phyloP scores from a whole-genome alignment of 2,329 filamentous ascomycete species.

The Curvularia verruculosa region DNA sequence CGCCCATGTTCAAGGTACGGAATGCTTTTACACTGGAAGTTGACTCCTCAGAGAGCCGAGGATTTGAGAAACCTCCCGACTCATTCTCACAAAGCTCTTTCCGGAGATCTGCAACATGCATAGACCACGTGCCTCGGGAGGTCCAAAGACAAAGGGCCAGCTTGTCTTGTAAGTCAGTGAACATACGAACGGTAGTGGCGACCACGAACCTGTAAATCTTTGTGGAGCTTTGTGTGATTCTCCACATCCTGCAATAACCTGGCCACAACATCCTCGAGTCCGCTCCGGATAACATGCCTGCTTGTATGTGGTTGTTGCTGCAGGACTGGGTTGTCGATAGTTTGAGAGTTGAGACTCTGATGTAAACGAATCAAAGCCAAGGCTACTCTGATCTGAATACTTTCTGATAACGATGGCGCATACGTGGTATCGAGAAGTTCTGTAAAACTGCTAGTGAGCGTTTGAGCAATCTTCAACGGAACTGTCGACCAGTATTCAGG shows the following conservation, averaged over 20 bases:
- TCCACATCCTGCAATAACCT: slow-evolving; percentile 28
- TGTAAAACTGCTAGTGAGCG: slow-evolving; percentile 25
- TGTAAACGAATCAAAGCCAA: slow-evolving; percentile 30
- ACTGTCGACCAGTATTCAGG: slow-evolving; percentile 10
- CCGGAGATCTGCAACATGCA: slow-evolving; percentile 29
- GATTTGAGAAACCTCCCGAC: slow-evolving; percentile 28
- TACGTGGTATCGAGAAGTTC: slow-evolving; percentile 28
- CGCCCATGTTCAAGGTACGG: slow-evolving; percentile 21
- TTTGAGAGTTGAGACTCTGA: slow-evolving; percentile 7
- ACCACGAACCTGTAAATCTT: slow-evolving; percentile 42
- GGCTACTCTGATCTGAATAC: slow-evolving; percentile 36
- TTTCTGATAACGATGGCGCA: slow-evolving; percentile 20
- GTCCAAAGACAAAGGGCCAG: slow-evolving; percentile 46
- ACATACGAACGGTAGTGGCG: not conserved
- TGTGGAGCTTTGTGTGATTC: slow-evolving; percentile 26
- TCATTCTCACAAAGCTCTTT: slow-evolving; percentile 29
- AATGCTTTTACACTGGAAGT: slow-evolving; percentile 23
- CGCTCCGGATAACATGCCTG: slow-evolving; percentile 17
- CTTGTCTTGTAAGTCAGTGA: slow-evolving; percentile 25
- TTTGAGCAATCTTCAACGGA: slow-evolving; percentile 31
- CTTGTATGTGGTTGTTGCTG: slow-evolving; percentile 8
- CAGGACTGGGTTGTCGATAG: not conserved
- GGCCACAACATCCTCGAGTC: slow-evolving; percentile 25
- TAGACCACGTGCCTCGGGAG: slow-evolving; percentile 33
- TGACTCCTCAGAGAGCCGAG: slow-evolving; percentile 31